Percentiles rank a stretch among this genome's conserved stretches.
phyloP scores from a whole-genome alignment of 495 filamentous ascomycete genomes.

The Viridothelium virens region DNA sequence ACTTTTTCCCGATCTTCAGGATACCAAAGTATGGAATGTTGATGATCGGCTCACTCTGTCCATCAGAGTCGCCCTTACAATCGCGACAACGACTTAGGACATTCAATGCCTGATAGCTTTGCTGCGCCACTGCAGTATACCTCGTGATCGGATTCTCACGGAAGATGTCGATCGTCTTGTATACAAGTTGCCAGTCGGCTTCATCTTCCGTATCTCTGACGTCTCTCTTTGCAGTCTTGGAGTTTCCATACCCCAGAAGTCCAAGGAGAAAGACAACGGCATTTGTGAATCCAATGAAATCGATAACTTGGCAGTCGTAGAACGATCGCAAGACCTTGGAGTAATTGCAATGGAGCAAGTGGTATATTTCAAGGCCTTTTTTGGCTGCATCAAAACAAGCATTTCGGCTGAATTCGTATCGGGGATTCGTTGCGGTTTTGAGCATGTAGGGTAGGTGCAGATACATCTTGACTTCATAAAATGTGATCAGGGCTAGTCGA shows the following conservation, averaged over 20 bases:
- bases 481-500: neutral
- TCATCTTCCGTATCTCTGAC: slow-evolving; percentile 33
- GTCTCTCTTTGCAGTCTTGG: neutral
- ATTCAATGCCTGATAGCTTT: neutral
- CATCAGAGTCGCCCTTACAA: slow-evolving; percentile 1
- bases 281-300: slow-evolving; percentile 49
- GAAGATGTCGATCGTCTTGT: slow-evolving; percentile 38
- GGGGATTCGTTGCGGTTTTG: slow-evolving; percentile 38
- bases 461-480: slow-evolving; percentile 24
- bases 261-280: slow-evolving; percentile 45
- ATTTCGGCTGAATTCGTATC: slow-evolving; percentile 35
- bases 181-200: slow-evolving; percentile 41
- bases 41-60: slow-evolving; percentile 17
- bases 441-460: slow-evolving; percentile 52
- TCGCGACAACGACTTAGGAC: neutral
- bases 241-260: slow-evolving; percentile 37
- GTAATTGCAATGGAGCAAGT: slow-evolving; percentile 35
- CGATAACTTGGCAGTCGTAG: slow-evolving; percentile 47
- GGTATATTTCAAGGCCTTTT: slow-evolving; percentile 41
- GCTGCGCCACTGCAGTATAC: slow-evolving; percentile 42
- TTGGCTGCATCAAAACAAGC: slow-evolving; percentile 44
- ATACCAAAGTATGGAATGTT: slow-evolving; percentile 45
- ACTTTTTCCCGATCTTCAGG: slow-evolving; percentile 9
- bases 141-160: slow-evolving; percentile 35
- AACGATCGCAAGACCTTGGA: slow-evolving; percentile 20